Base-by-base conservation (phyloP, 192 early-diverging fungal genomes). In the Backusella parvicylindrica region DNA sequence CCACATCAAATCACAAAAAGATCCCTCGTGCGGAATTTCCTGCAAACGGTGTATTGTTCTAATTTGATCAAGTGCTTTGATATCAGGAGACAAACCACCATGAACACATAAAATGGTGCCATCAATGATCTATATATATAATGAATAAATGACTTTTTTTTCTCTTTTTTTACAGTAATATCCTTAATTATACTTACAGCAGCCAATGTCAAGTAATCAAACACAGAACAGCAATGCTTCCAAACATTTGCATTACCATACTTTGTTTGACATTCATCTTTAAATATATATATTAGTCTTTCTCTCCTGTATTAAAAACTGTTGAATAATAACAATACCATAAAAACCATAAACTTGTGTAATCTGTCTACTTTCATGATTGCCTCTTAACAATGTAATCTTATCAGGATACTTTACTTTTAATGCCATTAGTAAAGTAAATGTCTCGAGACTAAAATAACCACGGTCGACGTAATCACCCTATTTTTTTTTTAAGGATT, bases 381-480 rank as follows among this genome's bases (percentile, higher is more conserved):
- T 99, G 71, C 97, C 97, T 56, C 97, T 87, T 74, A 99, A 83
- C 30, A 99, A 85, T 31, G 96, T 98, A 47, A 99, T 97, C 77
- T 97, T 96, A 73, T 97, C 94, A 11, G 97, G 97, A 89, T 96
- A 94, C 93, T 91, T 93, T 80, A 94, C 96, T 89, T 99, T 99
- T 50, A 99, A 83, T 21, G 88, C 92, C 91, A 98, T 91, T 63
- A 99, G 85, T 72, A 98, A 76, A 21, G 96, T 96, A 80, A 98
- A 97, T 33, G 96, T 97, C 79, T 99, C 97, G 74, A 99, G 85
- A 85, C 92, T 94, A 84, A 97, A 97, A 87, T 97, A 98, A 40
- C 97, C 97, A 71, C 97, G 92, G 87, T 99, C 97, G 5, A 99
- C 97, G 86, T 97, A 99, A 83, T 99, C 97, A n/a, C 97, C 97